Percentiles rank a stretch among this genome's conserved stretches.
These are phyloP conservation scores for Microbotryum silenes-acaulis DNA, from an alignment of 1,284 basidiomycete genomes.

Conservation along the genomic window DNA sequence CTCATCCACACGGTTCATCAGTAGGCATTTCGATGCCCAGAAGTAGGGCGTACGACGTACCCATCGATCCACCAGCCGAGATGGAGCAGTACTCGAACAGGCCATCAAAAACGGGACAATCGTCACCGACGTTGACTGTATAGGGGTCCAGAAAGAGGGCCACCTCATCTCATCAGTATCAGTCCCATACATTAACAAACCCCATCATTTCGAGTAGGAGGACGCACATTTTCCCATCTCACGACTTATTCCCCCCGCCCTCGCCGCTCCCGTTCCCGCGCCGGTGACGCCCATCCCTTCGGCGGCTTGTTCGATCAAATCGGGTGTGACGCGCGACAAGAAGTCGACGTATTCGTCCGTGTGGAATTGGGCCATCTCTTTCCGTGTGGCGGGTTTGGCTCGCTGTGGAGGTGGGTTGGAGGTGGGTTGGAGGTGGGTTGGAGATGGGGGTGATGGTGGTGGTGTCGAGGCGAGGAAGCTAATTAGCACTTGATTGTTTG, in stretches of 20 bases:
- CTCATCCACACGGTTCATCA: background rate
- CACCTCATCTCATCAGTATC: background rate
- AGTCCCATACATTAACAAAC: too few species aligned
- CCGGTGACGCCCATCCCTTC: constrained; percentile 9
- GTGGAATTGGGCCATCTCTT: constrained; percentile 94
- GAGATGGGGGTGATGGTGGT: too few species aligned
- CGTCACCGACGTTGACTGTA: constrained; percentile 79
- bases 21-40: background rate
- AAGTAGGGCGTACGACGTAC: constrained; percentile 46
- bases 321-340: constrained; percentile 70
- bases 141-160: background rate
- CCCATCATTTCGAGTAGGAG: too few species aligned
- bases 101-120: constrained; percentile 97
- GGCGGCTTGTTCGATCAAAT: constrained; percentile 37
- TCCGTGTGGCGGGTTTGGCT: constrained; percentile 96
- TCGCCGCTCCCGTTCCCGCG: constrained; percentile 14
- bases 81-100: constrained; percentile 98
- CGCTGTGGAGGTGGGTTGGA: constrained; percentile 50
- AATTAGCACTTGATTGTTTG: background rate
- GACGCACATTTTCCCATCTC: constrained; percentile 90
- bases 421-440: background rate
- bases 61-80: constrained; percentile 97
- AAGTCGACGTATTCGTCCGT: constrained; percentile 92
- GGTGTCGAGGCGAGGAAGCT: background rate
- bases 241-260: constrained; percentile 24